Evolutionary conservation across 1,284 basidiomycete species (phyloP), one percentile per base, ranked within the genome.

Genomic region (Cryptococcus jaspeensis): DNA sequence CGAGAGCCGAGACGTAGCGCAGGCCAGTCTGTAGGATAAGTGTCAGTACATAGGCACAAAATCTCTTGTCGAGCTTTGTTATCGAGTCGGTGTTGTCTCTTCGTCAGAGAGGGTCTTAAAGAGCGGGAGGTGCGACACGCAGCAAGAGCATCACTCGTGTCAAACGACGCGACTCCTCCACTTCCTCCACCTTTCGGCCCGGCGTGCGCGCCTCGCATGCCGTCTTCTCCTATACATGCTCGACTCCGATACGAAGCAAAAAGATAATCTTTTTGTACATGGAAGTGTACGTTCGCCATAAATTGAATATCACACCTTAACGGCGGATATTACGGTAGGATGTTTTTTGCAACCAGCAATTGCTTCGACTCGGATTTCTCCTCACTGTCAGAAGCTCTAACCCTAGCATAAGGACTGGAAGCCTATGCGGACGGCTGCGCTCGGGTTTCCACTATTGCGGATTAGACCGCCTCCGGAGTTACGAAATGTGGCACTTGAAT

Each of bases 311-410:
- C 48, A 36, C 39, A 39, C 36, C 53, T 58, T 62, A 50, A 53
- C 53, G 59, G 56, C 40, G 38, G 23, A 41, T 49, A 62, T 48
- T 50, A 49, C 64, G 59, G 54, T 64, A 67, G 67, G 67, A 69
- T 69, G 51, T 54, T 64, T 60, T 67, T 63, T 69, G 67, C 67
- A 69, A 69, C 53, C 62, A 69, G 67, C 67, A 69, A 67, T 58
- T 62, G 65, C 52, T 61, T 61, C 56, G 59, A 61, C 67, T 69
- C 67, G 65, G 67, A 69, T 69, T 60, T 56, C 64, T 69, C 67
- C 65, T 69, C 67, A 69, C 56, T 67, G 67, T 61, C 59, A 69
- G 56, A 61, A 65, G 54, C 65, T 65, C 65, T 66, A 66, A 69
- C 67, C 67, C 67, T 67, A 67, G 67, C 65, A 69, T 48, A 69